Evolutionary conservation across 2,329 filamentous ascomycete genomes (phyloP).

Genomic region (Hypoxylon sp.): DNA sequence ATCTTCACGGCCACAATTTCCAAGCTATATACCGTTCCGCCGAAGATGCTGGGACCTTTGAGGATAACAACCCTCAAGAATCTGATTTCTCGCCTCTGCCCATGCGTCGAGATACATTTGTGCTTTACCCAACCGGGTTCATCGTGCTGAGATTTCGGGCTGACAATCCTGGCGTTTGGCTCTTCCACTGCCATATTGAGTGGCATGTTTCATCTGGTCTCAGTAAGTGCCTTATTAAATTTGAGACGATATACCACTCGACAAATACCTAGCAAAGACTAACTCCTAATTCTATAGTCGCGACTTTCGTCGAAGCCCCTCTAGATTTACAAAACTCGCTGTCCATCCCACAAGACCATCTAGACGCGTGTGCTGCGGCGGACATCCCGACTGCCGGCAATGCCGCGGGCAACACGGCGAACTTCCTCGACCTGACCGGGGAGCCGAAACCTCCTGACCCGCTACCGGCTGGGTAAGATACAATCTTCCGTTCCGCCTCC

Average conservation of each 20-base stretch:
- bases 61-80: conserved; percentile 61
- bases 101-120: conserved; percentile 78
- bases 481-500: neutral
- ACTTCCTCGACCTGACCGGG: conserved; percentile 75
- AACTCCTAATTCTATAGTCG: conserved; percentile 53
- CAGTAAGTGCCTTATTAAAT: conserved; percentile 40
- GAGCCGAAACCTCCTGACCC: conserved; percentile 69
- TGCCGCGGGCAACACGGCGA: conserved; percentile 77
- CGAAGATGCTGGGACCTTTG: conserved; percentile 71
- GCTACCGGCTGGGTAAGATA: conserved; percentile 73
- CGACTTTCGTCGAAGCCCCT: conserved; percentile 76
- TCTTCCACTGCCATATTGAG: conserved; percentile 86
- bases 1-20: conserved; percentile 83
- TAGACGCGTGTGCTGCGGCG: conserved; percentile 69
- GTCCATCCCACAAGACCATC: conserved; percentile 72
- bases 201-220: conserved; percentile 82
- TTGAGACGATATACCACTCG: neutral
- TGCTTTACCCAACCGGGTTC: conserved; percentile 76
- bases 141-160: conserved; percentile 77
- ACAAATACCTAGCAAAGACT: neutral
- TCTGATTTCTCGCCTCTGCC: conserved; percentile 68
- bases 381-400: conserved; percentile 74
- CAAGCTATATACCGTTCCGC: conserved; percentile 74
- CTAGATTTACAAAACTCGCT: conserved; percentile 72
- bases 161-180: conserved; percentile 78